A percentile compares a stretch with the other conserved stretches of the same genome.
Conservation (phyloP, 805 yeast species). For the Yueomyces sinensis region DNA sequence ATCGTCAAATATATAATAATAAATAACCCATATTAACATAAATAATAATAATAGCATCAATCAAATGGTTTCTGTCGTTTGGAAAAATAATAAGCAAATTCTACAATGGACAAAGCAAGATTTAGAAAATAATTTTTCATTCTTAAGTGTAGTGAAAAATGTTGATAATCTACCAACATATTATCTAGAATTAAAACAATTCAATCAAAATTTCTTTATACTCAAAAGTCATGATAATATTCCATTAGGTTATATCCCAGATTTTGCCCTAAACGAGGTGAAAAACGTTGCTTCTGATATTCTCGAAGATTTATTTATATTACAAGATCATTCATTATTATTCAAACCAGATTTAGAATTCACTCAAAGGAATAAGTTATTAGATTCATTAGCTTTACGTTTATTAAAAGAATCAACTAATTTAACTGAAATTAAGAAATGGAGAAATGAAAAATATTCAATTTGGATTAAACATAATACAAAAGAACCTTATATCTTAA, state of each 20-base stretch:
- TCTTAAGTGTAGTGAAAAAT: slow-evolving; percentile 13
- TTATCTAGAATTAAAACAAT: slow-evolving; percentile 8
- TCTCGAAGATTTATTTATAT: too few relatives aligned
- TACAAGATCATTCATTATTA: too few relatives aligned
- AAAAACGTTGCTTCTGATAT: too few relatives aligned
- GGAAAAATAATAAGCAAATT: slow-evolving; percentile 6
- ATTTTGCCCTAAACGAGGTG: slow-evolving; percentile 24
- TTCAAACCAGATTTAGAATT: too few relatives aligned
- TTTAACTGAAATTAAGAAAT: slow-evolving; percentile 37
- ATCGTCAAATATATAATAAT: too few relatives aligned
- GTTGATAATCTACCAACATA: slow-evolving; percentile 19
- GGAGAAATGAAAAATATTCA: slow-evolving; percentile 79
- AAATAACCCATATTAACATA: too few relatives aligned
- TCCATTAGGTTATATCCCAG: slow-evolving; percentile 28
- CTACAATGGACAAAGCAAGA: slow-evolving; percentile 17
- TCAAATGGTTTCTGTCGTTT: slow-evolving; percentile 13
- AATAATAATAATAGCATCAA: too few relatives aligned
- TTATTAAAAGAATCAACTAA: slow-evolving; percentile 26
- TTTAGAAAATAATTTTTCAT: slow-evolving; percentile 11
- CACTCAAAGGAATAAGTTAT: slow-evolving; percentile 27
- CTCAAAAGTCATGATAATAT: slow-evolving; percentile 26
- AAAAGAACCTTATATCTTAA: slow-evolving; percentile 52
- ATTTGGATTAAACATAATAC: slow-evolving; percentile 36
- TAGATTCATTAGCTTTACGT: slow-evolving; percentile 30
- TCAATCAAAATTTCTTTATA: slow-evolving; percentile 18